Percentiles rank a stretch among this genome's conserved stretches.
phyloP scores from a whole-genome alignment of 129 eudicot genomes.

The carrot (Daucus carota) region DNA sequence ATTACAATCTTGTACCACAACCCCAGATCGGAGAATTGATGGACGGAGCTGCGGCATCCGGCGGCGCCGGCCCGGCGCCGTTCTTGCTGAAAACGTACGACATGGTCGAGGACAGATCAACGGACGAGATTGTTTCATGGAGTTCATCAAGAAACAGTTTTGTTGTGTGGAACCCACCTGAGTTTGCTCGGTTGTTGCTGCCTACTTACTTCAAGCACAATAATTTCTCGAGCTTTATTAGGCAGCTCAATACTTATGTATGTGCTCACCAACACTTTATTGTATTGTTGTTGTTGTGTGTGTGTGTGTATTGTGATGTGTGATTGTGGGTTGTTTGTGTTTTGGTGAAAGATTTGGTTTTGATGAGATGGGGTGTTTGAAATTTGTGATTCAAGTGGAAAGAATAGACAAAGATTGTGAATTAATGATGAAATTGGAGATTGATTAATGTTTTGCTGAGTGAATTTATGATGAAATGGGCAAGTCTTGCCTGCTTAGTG shows the following conservation, averaged over 20 bases:
- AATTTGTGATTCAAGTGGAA: neutral
- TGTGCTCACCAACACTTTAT: neutral
- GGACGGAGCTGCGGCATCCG: constrained; percentile 38
- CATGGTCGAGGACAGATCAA: constrained; percentile 69
- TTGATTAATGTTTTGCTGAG: neutral
- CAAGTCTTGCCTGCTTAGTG: too few relatives aligned
- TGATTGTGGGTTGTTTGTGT: neutral
- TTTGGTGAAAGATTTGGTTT: neutral
- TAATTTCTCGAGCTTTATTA: constrained; percentile 78
- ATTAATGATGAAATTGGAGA: neutral
- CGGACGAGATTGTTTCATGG: constrained; percentile 77
- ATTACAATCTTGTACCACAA: neutral
- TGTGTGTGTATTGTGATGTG: too few relatives aligned
- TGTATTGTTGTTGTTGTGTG: neutral
- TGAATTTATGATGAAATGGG: too few relatives aligned
- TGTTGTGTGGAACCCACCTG: constrained; percentile 82
- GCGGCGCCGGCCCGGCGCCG: constrained; percentile 76
- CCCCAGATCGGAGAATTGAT: constrained; percentile 12
- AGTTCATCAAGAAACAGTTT: constrained; percentile 47
- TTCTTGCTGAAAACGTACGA: constrained; percentile 75
- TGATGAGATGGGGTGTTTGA: neutral
- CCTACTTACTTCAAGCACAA: constrained; percentile 74
- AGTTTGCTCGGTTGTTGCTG: constrained; percentile 54
- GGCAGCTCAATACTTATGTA: constrained; percentile 82
- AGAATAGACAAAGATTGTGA: neutral